Evolutionary conservation across 495 filamentous ascomycete genomes (phyloP), one percentile per base, ranked within the genome.

Genomic region (Tuber umbilicatum): DNA sequence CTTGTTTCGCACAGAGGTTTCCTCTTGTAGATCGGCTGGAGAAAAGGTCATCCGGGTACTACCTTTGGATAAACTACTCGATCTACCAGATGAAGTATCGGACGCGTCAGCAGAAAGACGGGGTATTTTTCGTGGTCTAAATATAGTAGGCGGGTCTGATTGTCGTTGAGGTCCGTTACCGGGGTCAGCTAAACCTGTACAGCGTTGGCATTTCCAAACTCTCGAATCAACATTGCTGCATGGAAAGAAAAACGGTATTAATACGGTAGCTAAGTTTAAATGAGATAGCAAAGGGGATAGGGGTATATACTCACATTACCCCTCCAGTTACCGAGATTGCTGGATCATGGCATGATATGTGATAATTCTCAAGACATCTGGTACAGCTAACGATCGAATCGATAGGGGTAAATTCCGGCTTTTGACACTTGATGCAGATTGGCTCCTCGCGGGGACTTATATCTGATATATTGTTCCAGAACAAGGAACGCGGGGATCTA

Each of bases 291-390:
- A 31, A 76, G 50, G 64, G 21, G 35, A n/a, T 64, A 64, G 55
- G 55, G 35, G 35, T 35, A 64, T 50, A 70, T 40, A 78, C 76
- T 43, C 70, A 75, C 76, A 74, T 67, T 35, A 69, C 39, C 69
- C 70, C 76, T 73, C 73, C 43, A n/a, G 70, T 75, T 10, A 39
- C 70, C 21, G 72, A 74, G 38, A 74, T 73, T 21, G 77, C 77
- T 27, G 79, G 74, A 17, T 73, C 74, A 72, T 78, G 78, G 9
- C 79, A 80, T 38, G 70, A 81, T 27, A 60, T 77, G 73, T 80
- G 79, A 50, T 80, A 80, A 41, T 47, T 64, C 23, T 27, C 38
- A 41, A 67, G 41, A 27, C 78, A 80, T 72, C 68, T 40, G 40
- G 16, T 73, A 60, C 79, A 80, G 37, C 78, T 40, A 42, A 80